Evolutionary conservation across 148 eudicot species (phyloP).

Genomic region (Cornus controversa): DNA sequence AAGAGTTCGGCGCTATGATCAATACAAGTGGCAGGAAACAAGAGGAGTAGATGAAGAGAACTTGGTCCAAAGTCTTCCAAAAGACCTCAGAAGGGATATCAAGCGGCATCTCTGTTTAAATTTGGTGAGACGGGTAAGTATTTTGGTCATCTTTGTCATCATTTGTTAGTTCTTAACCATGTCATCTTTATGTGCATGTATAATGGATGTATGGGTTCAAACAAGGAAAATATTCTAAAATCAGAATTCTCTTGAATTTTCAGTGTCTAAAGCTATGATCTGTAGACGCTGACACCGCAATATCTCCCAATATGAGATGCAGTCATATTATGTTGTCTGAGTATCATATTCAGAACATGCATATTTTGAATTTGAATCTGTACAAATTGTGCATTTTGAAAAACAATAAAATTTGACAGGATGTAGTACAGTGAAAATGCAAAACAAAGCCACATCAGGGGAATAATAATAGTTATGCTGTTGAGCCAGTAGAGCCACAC

Average conservation of each 20-base stretch:
- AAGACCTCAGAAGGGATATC: slow-evolving; percentile 45
- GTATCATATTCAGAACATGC: too few relatives aligned
- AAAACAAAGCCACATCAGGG: too few relatives aligned
- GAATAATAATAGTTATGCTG: too few relatives aligned
- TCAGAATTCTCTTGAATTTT: background rate
- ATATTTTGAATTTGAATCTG: background rate
- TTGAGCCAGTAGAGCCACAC: too few relatives aligned
- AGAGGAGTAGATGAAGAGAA: slow-evolving; percentile 46
- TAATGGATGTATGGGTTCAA: background rate
- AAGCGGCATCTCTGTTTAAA: slow-evolving; percentile 44
- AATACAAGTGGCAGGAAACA: slow-evolving; percentile 43
- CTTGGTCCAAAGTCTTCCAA: slow-evolving; percentile 35
- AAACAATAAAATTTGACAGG: background rate
- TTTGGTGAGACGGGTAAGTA: slow-evolving; percentile 39
- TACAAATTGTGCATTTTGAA: background rate
- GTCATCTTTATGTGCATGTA: background rate
- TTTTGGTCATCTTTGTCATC: background rate
- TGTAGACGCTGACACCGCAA: background rate
- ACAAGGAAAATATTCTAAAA: background rate
- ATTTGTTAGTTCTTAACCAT: background rate
- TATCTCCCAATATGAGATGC: background rate
- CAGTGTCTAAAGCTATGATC: background rate
- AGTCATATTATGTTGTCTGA: background rate
- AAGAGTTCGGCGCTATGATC: slow-evolving; percentile 41
- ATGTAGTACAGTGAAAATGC: too few relatives aligned